phyloP scores from a whole-genome alignment of 2,329 filamentous ascomycete species.

The Parastagonospora nodorum region DNA sequence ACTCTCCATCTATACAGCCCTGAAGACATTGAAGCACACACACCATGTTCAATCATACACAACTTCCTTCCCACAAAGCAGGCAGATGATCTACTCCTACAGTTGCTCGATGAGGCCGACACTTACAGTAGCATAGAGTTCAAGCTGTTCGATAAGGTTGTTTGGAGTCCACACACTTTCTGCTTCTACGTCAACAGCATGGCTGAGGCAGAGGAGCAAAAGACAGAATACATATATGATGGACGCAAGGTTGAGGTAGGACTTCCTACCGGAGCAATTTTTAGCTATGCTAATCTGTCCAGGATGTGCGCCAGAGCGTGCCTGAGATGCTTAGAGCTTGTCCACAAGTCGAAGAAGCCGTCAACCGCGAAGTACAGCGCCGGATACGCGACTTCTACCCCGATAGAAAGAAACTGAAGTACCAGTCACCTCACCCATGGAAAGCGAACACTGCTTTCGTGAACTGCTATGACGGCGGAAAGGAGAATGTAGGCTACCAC shows the following conservation, averaged over 20 bases:
- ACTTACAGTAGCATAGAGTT: conserved; percentile 76
- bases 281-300: conserved; percentile 1
- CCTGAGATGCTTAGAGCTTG: conserved; percentile 75
- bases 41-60: conserved; percentile 89
- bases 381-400: conserved; percentile 74
- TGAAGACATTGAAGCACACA: conserved; percentile 78
- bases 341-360: conserved; percentile 70
- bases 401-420: conserved; percentile 71
- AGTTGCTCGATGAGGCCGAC: conserved; percentile 74
- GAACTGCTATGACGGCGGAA: conserved; percentile 86
- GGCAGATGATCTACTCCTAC: conserved; percentile 74
- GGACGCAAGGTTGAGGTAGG: conserved; percentile 70
- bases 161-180: conserved; percentile 82
- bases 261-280: neutral
- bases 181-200: conserved; percentile 80
- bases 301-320: conserved; percentile 75
- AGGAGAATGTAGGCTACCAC: conserved; percentile 88
- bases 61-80: conserved; percentile 78
- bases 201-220: conserved; percentile 71
- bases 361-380: conserved; percentile 76
- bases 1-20: conserved; percentile 86
- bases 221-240: conserved; percentile 84
- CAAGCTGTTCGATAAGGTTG: conserved; percentile 85
- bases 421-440: conserved; percentile 77
- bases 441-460: conserved; percentile 88